A percentile compares a stretch with the other conserved stretches of the same genome.
These are phyloP conservation scores for Cyberlindnera xishuangbannaensis DNA, from an alignment of 805 yeast genomes.

Conservation along the genomic window DNA sequence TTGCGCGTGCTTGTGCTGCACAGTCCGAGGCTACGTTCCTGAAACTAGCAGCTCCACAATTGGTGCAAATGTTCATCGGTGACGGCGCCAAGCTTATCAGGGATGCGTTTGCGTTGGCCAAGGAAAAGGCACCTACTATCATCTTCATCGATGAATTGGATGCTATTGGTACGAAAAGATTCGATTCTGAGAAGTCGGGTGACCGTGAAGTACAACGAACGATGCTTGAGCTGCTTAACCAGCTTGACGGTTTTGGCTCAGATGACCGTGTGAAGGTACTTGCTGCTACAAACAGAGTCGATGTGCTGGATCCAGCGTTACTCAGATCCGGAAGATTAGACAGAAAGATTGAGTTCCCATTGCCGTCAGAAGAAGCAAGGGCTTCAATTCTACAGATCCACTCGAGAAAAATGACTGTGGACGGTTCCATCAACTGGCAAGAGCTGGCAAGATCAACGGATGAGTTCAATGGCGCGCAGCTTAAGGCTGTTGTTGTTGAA, in stretches of 20 bases:
- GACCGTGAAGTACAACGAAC: constrained; percentile 99
- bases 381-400: constrained; percentile 96
- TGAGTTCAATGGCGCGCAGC: constrained; percentile 98
- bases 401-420: constrained; percentile 94
- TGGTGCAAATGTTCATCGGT: constrained; percentile 97
- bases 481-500: constrained; percentile 97
- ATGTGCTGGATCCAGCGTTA: constrained; percentile 96
- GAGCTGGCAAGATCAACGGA: constrained; percentile 97
- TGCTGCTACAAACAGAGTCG: constrained; percentile 98
- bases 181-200: constrained; percentile 95
- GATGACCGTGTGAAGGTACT: constrained; percentile 96
- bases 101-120: constrained; percentile 95
- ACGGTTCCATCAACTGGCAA: constrained; percentile 91
- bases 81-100: constrained; percentile 98
- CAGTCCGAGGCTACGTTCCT: constrained; percentile 96
- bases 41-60: constrained; percentile 95
- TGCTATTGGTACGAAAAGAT: constrained; percentile 97
- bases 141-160: constrained; percentile 97
- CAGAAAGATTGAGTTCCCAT: constrained; percentile 95
- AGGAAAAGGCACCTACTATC: constrained; percentile 97
- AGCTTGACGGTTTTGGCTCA: constrained; percentile 95
- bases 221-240: constrained; percentile 95
- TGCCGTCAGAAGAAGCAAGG: constrained; percentile 96
- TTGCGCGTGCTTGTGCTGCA: constrained; percentile 98
- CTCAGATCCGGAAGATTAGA: constrained; percentile 96